Evolutionary conservation across 176 grass and related monocot genomes (phyloP), one percentile per base, ranked within the genome.

Genomic region (Carex cristatella): DNA sequence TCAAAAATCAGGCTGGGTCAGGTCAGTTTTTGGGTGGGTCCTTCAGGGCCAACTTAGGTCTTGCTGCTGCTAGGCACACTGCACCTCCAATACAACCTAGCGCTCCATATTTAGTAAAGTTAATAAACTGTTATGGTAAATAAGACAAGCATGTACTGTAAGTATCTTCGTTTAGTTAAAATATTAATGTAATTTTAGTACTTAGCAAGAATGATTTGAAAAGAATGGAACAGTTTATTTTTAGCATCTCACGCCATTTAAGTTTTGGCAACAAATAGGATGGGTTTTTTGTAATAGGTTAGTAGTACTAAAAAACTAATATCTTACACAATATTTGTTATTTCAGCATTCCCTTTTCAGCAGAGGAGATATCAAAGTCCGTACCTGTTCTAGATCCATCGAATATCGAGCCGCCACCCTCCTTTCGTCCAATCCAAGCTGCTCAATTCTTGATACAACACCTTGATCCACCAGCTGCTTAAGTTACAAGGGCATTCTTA

Each of bases 291-390:
- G 79, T 63, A 65, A 16, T 49, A 30, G 49, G 19, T 78, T 19
- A 58, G 10, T 10, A 44, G 33, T 15, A 1, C 2, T 19, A 18
- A 8, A 1, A 62, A 63, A 56, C 31, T 51, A 59, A 28, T 16
- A 62, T 88, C 69, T 18, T 80, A 74, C 13, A 28, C 81, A 44
- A 82, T 44, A 35, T 58, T 48, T 65, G 15, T 14, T 18, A 56
- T 86, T 89, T 33, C 91, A 96, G 94, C 73, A 97, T 97, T 92
- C 94, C 94, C 49, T 97, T 94, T 81, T 90, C 91, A 14, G 86
- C 90, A 2, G 91, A 97, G 55, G 94, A 97, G 70, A 92, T 97
- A 86, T 91, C 94, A 73, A 92, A 92, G 81, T 65, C 90, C 69
- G 88, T 97, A 64, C 91, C 94, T 74, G 46, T 69, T 53, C 71